phyloP scores from a whole-genome alignment of 768 basidiomycete genomes.

The Xerocomellus intermedius region DNA sequence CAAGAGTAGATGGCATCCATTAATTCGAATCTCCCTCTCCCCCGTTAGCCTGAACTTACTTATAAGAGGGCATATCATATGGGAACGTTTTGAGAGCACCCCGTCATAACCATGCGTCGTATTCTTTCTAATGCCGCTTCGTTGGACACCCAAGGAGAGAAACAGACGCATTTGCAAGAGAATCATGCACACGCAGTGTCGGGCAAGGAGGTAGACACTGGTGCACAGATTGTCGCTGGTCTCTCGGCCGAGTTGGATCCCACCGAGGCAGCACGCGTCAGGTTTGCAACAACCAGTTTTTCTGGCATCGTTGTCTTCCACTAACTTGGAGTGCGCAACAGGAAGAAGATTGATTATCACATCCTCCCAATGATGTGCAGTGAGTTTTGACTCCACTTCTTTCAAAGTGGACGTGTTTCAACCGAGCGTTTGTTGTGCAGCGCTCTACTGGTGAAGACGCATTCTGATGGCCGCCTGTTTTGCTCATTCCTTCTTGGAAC shows the following conservation, averaged over 20 bases:
- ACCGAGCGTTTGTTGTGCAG: slow-evolving; percentile 28
- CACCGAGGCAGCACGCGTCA: slow-evolving; percentile 48
- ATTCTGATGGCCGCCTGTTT: background rate
- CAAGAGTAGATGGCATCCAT: background rate
- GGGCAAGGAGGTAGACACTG: slow-evolving; percentile 57
- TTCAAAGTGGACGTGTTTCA: background rate
- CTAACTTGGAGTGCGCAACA: slow-evolving; percentile 11
- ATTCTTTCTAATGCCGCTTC: slow-evolving; percentile 9
- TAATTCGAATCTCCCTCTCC: background rate
- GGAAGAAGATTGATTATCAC: slow-evolving; percentile 64
- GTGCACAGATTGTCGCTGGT: slow-evolving; percentile 54
- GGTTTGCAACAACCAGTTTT: slow-evolving; percentile 35
- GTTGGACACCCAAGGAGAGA: slow-evolving; percentile 14
- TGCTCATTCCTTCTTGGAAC: background rate
- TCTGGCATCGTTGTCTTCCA: background rate
- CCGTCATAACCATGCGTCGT: slow-evolving; percentile 1
- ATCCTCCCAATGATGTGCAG: slow-evolving; percentile 72
- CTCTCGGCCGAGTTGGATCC: slow-evolving; percentile 46
- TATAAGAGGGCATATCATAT: slow-evolving; percentile 3
- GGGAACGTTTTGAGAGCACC: background rate
- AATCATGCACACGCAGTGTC: slow-evolving; percentile 30
- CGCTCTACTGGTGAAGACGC: slow-evolving; percentile 49
- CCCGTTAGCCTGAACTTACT: background rate
- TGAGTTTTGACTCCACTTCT: slow-evolving; percentile 34
- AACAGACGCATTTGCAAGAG: slow-evolving; percentile 2